Percentiles rank a stretch among this genome's conserved stretches.
Conservation (phyloP, 495 filamentous ascomycete species). For the Cercophora sp. region DNA sequence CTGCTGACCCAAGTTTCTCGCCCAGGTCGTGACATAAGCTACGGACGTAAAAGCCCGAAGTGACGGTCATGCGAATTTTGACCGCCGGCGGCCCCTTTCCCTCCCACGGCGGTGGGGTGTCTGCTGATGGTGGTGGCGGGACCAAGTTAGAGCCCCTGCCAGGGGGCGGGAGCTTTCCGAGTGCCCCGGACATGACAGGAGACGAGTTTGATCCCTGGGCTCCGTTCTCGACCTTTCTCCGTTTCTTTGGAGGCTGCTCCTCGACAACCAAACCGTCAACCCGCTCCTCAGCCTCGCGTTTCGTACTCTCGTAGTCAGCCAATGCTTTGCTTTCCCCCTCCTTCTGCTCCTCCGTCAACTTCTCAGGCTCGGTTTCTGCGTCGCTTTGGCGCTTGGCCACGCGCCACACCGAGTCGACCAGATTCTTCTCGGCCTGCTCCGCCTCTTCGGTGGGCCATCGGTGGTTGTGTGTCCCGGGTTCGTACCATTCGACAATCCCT, state of each 20-base stretch:
- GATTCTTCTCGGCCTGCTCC: slow-evolving; percentile 61
- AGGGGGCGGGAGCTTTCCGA: slow-evolving; percentile 28
- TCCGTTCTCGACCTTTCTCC: slow-evolving; percentile 29
- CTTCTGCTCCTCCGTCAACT: slow-evolving; percentile 41
- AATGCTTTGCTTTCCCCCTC: slow-evolving; percentile 43
- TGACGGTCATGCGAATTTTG: slow-evolving; percentile 83
- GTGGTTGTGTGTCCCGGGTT: slow-evolving; percentile 71
- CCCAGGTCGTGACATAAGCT: slow-evolving; percentile 91
- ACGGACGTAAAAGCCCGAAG: slow-evolving; percentile 96
- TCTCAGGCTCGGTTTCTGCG: slow-evolving; percentile 26
- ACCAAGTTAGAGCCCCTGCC: slow-evolving; percentile 34
- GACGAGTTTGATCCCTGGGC: slow-evolving; percentile 22
- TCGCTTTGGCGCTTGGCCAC: slow-evolving; percentile 44
- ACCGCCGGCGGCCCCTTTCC: slow-evolving; percentile 64
- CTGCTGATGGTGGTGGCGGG: slow-evolving; percentile 28
- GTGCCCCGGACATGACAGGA: slow-evolving; percentile 52
- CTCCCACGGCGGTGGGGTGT: slow-evolving; percentile 37
- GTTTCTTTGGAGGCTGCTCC: slow-evolving; percentile 20
- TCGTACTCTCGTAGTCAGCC: slow-evolving; percentile 42
- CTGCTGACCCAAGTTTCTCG: slow-evolving; percentile 72
- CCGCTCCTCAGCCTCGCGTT: slow-evolving; percentile 44
- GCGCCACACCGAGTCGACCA: slow-evolving; percentile 65
- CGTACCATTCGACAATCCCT: slow-evolving; percentile 82
- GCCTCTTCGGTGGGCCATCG: slow-evolving; percentile 74
- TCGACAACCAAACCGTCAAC: slow-evolving; percentile 39